These are phyloP conservation scores for Pythium insidiosum DNA, from an alignment of 352 stramenopile genomes.

Conservation along the genomic window DNA sequence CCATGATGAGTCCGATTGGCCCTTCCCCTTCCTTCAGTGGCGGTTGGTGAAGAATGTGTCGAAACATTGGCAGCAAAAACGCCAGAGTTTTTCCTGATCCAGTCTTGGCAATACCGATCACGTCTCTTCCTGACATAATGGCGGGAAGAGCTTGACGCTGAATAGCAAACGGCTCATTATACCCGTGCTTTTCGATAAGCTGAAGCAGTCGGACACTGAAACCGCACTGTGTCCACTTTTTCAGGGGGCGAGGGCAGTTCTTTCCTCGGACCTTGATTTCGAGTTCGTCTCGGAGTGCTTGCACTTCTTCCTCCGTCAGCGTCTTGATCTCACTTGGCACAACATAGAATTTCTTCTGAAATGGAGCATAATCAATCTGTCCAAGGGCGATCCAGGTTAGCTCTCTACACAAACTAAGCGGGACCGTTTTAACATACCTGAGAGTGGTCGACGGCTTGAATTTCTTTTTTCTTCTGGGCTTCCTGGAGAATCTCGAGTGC, in stretches of 20 bases:
- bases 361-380: conserved; percentile 92
- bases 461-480: conserved; percentile 89
- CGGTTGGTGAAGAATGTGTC: conserved; percentile 93
- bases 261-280: conserved; percentile 98
- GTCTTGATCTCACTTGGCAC: conserved; percentile 90
- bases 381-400: no score
- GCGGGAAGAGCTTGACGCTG: conserved; percentile 95
- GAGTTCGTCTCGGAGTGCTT: conserved; percentile 70
- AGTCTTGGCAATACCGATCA: conserved; percentile 99
- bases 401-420: background rate
- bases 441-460: conserved; percentile 95
- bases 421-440: conserved; percentile 19
- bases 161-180: conserved; percentile 95
- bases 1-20: conserved; percentile 97
- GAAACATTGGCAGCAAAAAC: conserved; percentile 91
- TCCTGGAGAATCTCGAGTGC: conserved; percentile 89
- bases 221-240: conserved; percentile 96
- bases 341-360: conserved; percentile 99
- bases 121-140: conserved; percentile 98
- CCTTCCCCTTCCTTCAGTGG: conserved; percentile 92
- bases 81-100: conserved; percentile 89
- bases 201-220: conserved; percentile 94
- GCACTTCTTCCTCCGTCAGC: conserved; percentile 84
- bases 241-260: conserved; percentile 92
- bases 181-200: conserved; percentile 91